Evolutionary conservation across 805 yeast genomes (phyloP), one percentile per base, ranked within the genome.

Genomic region (Blastobotrys muscicola): DNA sequence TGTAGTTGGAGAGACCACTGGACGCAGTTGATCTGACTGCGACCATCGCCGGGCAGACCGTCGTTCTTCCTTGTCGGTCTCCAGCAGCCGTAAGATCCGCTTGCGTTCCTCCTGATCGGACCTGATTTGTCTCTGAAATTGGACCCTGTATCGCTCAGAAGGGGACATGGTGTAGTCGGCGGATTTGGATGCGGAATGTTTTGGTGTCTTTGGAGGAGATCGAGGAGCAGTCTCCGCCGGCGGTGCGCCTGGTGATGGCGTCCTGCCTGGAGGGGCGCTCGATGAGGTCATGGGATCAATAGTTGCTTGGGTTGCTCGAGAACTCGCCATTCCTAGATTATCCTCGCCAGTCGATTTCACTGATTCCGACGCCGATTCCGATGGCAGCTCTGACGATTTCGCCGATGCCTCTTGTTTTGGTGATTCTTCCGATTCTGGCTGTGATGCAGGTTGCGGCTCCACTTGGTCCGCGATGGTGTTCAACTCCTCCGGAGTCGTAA

Each of bases 51-150:
- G 7, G 48, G 52, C 8, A 57, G 51, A 41, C 6, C 48, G 55
- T 7, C 77, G 64, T 52, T 76, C 82, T 20, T 63, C 66, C 45
- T 72, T 63, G 55, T 80, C 85, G 1, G 74, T 69, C 46, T 70
- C 62, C 37, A 82, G 59, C 14, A 80, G 60, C 39, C 66, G 65
- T 41, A 76, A 57, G 9, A 82, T 71, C 16, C 86, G 66, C 43
- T 72, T 70, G 33, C 72, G 70, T 47, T 82, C 89, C 38, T 70
- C 71, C 49, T 61, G 50, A 39, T 41, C 49, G 15, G 29, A 46
- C 36, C 36, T 14, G 14, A 45, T 33, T 29, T 44, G 43, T 29
- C 37, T 33, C 8, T 42, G 41, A 38, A 34, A 37, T 20, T 42
- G 38, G 13, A 42, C 31, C 29, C 46, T 50, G 42, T 50, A 48